phyloP scores from a whole-genome alignment of 2,329 filamentous ascomycete species.

The Alternaria incomplexa region DNA sequence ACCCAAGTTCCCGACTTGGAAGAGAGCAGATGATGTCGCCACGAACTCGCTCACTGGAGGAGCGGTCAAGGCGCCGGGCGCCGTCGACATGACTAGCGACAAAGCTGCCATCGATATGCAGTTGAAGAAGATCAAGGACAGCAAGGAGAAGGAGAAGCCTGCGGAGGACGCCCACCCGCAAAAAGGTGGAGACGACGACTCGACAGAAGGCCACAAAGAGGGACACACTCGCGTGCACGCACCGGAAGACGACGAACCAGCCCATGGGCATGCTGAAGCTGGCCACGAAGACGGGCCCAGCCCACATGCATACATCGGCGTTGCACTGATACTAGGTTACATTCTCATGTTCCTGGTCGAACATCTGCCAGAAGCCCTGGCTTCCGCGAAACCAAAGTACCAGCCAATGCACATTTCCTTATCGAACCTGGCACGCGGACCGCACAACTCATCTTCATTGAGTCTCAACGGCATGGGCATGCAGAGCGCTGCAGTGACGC shows the following conservation, averaged over 20 bases:
- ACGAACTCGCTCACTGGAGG: slow-evolving; percentile 19
- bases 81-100: slow-evolving; percentile 26
- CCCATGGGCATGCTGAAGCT: slow-evolving; percentile 52
- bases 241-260: slow-evolving; percentile 44
- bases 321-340: slow-evolving; percentile 87
- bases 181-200: slow-evolving; percentile 48
- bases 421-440: slow-evolving; percentile 72
- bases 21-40: slow-evolving; percentile 26
- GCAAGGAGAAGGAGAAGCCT: slow-evolving; percentile 30
- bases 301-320: slow-evolving; percentile 79
- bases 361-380: slow-evolving; percentile 44
- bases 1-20: slow-evolving; percentile 26
- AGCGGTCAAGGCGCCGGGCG: slow-evolving; percentile 25
- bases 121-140: slow-evolving; percentile 29
- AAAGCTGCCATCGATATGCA: slow-evolving; percentile 27
- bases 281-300: slow-evolving; percentile 49
- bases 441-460: slow-evolving; percentile 49
- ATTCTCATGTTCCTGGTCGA: slow-evolving; percentile 97
- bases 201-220: slow-evolving; percentile 46
- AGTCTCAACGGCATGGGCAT: slow-evolving; percentile 40
- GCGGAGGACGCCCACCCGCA: slow-evolving; percentile 34
- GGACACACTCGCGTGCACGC: slow-evolving; percentile 46
- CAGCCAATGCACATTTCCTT: slow-evolving; percentile 85
- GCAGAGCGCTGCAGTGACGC: slow-evolving; percentile 32
- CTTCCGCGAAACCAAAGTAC: slow-evolving; percentile 64